phyloP scores from a whole-genome alignment of 1,284 basidiomycete species.

The Trametes versicolor region DNA sequence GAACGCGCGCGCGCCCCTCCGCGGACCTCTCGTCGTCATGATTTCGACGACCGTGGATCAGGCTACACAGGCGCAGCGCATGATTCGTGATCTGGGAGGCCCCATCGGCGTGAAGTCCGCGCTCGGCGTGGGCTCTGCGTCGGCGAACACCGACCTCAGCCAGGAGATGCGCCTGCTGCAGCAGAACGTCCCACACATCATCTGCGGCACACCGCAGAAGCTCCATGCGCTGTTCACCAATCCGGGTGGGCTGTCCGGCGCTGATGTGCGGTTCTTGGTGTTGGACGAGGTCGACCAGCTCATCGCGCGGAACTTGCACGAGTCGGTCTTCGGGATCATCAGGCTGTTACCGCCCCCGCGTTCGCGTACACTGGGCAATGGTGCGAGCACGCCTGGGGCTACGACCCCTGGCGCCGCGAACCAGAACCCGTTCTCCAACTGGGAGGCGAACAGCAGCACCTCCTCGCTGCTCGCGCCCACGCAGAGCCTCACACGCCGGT shows the following conservation, averaged over 20 bases:
- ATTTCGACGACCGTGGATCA: conserved; percentile 98
- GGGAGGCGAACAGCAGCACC: conserved; percentile 56
- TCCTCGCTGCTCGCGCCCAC: conserved; percentile 58
- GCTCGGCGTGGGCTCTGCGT: conserved; percentile 82
- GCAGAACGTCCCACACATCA: conserved; percentile 92
- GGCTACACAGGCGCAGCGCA: conserved; percentile 97
- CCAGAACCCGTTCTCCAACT: conserved; percentile 57
- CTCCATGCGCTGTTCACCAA: conserved; percentile 92
- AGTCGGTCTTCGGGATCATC: conserved; percentile 93
- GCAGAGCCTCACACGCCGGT: conserved; percentile 62
- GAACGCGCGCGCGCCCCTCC: conserved; percentile 59
- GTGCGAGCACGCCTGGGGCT: conserved; percentile 49
- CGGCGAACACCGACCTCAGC: conserved; percentile 69
- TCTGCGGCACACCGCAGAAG: conserved; percentile 97
- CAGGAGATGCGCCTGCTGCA: conserved; percentile 87
- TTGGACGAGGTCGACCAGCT: conserved; percentile 98
- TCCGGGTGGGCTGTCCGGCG: conserved; percentile 76
- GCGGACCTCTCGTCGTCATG: conserved; percentile 90
- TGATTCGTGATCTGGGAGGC: conserved; percentile 94
- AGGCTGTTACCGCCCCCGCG: conserved; percentile 88
- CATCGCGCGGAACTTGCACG: conserved; percentile 95
- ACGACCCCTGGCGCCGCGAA: conserved; percentile 46
- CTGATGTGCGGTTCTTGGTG: conserved; percentile 91
- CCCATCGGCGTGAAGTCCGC: conserved; percentile 91
- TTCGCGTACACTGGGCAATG: conserved; percentile 62